phyloP scores from a whole-genome alignment of 1,284 basidiomycete genomes.

The Tausonia pullulans region DNA sequence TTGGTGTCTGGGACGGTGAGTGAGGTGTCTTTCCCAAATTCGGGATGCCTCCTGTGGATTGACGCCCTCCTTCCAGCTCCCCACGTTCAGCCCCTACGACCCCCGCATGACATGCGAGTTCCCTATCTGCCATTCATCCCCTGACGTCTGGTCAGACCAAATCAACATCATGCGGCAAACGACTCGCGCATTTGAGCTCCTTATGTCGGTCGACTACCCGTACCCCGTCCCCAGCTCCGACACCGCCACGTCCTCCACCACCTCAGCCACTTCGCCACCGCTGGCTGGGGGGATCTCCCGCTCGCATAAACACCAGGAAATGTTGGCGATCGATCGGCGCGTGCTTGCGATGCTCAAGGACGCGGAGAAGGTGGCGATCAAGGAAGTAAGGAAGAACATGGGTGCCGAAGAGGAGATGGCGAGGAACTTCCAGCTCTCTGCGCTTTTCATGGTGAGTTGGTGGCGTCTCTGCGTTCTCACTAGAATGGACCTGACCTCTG shows the following conservation, averaged over 20 bases:
- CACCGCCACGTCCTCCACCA: background rate
- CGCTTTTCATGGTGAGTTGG: background rate
- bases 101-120: constrained; percentile 30
- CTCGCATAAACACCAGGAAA: constrained; percentile 18
- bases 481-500: background rate
- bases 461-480: background rate
- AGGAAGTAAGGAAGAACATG: constrained; percentile 22
- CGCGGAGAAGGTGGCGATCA: constrained; percentile 27
- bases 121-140: constrained; percentile 28
- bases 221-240: background rate
- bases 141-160: constrained; percentile 20
- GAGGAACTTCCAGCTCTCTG: constrained; percentile 28
- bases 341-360: constrained; percentile 30
- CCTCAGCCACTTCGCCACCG: background rate
- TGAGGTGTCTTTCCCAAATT: background rate
- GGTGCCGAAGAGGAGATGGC: constrained; percentile 33
- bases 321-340: constrained; percentile 29
- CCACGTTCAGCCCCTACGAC: constrained; percentile 30
- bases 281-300: constrained; percentile 9
- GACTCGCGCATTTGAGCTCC: constrained; percentile 6
- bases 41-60: background rate
- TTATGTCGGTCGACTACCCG: constrained; percentile 2
- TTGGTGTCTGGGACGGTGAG: constrained; percentile 20
- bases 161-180: constrained; percentile 5
- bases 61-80: constrained; percentile 18